Base-by-base conservation (phyloP, 1,139 yeast genomes). In the Eremothecium gossypii region DNA sequence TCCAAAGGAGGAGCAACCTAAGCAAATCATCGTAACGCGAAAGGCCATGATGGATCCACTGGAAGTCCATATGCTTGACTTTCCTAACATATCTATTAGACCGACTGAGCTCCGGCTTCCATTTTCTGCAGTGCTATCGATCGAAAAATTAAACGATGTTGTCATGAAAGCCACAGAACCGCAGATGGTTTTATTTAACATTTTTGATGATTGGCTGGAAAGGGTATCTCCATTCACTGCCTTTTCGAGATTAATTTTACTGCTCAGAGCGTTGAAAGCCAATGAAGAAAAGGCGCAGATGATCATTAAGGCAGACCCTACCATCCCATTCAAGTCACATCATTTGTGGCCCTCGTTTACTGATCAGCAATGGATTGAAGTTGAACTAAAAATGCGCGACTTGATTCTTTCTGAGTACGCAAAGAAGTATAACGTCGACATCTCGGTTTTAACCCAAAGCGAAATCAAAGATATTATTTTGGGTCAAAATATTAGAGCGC, bases 1-100 rank as follows among this genome's bases (percentile, higher is more conserved):
- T 45, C 97, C 97, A 1, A 73, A 77, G 43, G 96, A 91, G 58
- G 96, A 91, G 61, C 96, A 89, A 57, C 98, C 98, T 1, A 83
- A 83, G 54, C 96, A 89, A 61, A 69, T 93, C 45, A 84, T 91
- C 58, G 89, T 85, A 8, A 83, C 96, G 0, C 71, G 97, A 53
- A 85, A 83, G 56, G 95, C 96, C 17, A 83, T 91, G 73, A 62
- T 84, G 49, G 98, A 93, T 67, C 98, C 99, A 2, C 67, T 93
- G 42, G 97, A 89, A 55, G 97, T 87, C 32, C 98, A 91, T 55
- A 84, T 91, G 94, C 73, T 91, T 46, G 98, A 93, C 61, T 91
- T 89, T 69, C 96, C 97, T 14, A 87, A 87, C 60, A 81, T 89
- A 42, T 75, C 94, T 0, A 83, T 91, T 33, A 74, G 97, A 44